phyloP scores from a whole-genome alignment of 2,329 filamentous ascomycete genomes.

The Pseudocercospora fijiensis region DNA sequence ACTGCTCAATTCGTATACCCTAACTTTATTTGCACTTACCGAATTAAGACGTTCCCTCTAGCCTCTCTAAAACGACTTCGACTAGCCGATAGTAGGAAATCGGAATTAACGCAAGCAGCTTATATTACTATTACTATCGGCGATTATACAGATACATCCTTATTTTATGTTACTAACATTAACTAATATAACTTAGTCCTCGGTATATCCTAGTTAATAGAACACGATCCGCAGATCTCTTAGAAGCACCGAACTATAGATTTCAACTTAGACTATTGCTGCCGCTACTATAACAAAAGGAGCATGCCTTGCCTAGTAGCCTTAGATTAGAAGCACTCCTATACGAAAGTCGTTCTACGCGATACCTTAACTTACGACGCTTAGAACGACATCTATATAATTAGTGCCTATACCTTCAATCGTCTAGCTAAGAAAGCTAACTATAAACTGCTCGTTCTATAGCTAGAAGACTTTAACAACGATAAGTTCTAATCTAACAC shows the following conservation, averaged over 20 bases:
- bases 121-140: neutral
- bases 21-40: neutral
- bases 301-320: neutral
- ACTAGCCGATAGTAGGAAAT: neutral
- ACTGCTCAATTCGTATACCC: neutral
- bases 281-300: neutral
- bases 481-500: neutral
- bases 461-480: neutral
- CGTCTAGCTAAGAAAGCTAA: neutral
- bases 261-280: neutral
- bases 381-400: neutral
- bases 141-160: neutral
- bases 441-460: neutral
- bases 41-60: neutral
- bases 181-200: neutral
- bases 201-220: neutral
- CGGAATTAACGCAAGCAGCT: neutral
- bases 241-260: neutral
- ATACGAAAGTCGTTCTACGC: neutral
- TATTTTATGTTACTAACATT: neutral
- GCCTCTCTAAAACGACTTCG: neutral
- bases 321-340: neutral
- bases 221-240: neutral
- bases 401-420: neutral
- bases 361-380: neutral